These are phyloP conservation scores for Moricandia arvensis DNA, from an alignment of 345 rosid species.

Conservation along the genomic window DNA sequence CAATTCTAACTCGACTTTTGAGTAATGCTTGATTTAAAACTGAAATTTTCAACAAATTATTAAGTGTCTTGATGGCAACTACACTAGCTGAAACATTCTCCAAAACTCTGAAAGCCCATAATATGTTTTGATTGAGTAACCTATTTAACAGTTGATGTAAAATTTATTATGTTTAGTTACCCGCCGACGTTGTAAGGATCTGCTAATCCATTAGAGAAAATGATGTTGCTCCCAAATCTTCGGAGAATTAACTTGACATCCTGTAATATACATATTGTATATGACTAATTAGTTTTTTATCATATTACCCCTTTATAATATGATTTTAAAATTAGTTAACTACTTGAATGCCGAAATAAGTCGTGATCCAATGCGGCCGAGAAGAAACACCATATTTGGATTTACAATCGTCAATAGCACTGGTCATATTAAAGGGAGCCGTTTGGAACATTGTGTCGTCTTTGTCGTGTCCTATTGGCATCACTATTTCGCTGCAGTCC, in stretches of 20 bases:
- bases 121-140: background rate
- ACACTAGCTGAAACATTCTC: conserved; percentile 47
- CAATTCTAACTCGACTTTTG: background rate
- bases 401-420: conserved; percentile 43
- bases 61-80: conserved; percentile 39
- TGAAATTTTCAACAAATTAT: background rate
- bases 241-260: conserved; percentile 44
- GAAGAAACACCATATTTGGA: conserved; percentile 53
- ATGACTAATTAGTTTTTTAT: background rate
- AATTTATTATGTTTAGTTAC: conserved; percentile 15
- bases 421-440: conserved; percentile 46
- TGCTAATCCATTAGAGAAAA: conserved; percentile 21
- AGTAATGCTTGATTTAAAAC: background rate
- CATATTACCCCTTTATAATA: background rate
- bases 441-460: conserved; percentile 57
- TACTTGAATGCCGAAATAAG: conserved; percentile 48
- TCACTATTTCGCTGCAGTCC: conserved; percentile 64
- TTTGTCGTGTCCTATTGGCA: conserved; percentile 53
- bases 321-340: background rate
- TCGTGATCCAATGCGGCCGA: conserved; percentile 68
- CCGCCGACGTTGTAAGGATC: background rate
- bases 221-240: conserved; percentile 53
- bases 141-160: background rate
- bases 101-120: conserved; percentile 36
- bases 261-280: conserved; percentile 29